Base-by-base conservation (phyloP, 495 filamentous ascomycete genomes). In the Trichoderma reesei region DNA sequence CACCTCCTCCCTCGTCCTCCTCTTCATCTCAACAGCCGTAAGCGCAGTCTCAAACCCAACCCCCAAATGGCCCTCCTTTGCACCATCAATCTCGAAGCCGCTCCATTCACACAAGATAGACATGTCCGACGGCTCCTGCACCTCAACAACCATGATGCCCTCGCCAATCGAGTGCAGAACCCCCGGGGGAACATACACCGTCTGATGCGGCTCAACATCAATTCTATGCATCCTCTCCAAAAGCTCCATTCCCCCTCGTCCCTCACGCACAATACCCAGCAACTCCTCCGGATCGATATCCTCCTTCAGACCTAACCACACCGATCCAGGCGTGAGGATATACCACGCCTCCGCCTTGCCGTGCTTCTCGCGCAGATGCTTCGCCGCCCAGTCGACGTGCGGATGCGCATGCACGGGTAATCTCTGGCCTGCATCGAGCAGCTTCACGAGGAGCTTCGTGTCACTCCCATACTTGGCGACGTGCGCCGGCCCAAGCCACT, bases 271-370 rank as follows among this genome's bases (percentile, higher is more conserved):
- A 39, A 39, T n/a, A 4, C 16, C 11, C 14, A 34, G 59, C 13
- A 60, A 31, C 26, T 60, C 26, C 16, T 60, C 16, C 8, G 13
- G 33, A 13, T 36, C 9, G 4, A 60, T 31, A n/a, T 37, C 59
- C 33, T 60, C 59, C 11, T 4, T 36, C 7, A 60, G 20, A n/a
- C 59, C 33, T 5, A 60, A 13, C 33, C 37, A 39, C 11, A 60
- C 33, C 3, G 9, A 36, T 7, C 59, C 54, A 4, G 54, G 33
- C 33, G 13, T 37, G 13, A 37, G 31, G 6, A 38, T 37, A 39
- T 36, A 60, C 59, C 59, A 59, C 59, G 59, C 59, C 13, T 60
- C 59, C 7, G 59, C 59, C 13, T 60, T 60, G 3, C 59, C 59
- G 13, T 60, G 59, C 33, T 39, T 36, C 33, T 14, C 20, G 10